Conservation (phyloP, 1,139 yeast species). For the Saccharomycopsis hybrid region DNA sequence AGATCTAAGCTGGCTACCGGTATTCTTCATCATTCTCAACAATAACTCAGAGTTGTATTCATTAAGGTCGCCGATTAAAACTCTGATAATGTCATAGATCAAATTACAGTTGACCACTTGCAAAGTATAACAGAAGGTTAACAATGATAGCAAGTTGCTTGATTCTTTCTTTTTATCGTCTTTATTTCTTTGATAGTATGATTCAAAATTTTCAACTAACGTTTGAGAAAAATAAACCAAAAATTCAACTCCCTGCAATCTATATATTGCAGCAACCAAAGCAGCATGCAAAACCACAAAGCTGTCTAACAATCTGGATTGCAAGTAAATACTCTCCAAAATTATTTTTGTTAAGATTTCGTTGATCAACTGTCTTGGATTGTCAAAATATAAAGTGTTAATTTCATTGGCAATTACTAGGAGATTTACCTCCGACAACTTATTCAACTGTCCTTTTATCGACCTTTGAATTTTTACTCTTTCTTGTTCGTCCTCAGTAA, state of each 20-base stretch:
- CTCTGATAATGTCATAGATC: constrained; percentile 66
- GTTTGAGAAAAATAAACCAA: constrained; percentile 85
- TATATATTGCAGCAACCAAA: constrained; percentile 66
- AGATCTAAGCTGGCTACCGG: constrained; percentile 80
- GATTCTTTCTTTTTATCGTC: constrained; percentile 44
- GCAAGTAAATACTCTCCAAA: constrained; percentile 60
- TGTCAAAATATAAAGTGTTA: constrained; percentile 50
- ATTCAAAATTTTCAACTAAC: constrained; percentile 60
- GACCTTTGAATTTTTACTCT: constrained; percentile 46
- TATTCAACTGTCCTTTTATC: constrained; percentile 77
- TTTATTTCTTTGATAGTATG: constrained; percentile 26
- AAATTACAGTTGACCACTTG: constrained; percentile 69
- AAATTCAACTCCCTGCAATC: constrained; percentile 78
- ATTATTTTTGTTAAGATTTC: constrained; percentile 59
- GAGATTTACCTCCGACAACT: constrained; percentile 79
- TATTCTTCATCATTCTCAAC: constrained; percentile 60
- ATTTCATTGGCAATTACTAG: constrained; percentile 63
- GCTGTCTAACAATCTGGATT: constrained; percentile 65
- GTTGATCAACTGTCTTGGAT: constrained; percentile 75
- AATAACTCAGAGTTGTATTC: constrained; percentile 76
- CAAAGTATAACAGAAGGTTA: constrained; percentile 73
- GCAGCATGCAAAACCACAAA: constrained; percentile 80
- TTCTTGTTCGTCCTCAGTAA: constrained; percentile 36
- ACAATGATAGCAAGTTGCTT: constrained; percentile 62
- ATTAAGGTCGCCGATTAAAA: constrained; percentile 49